These are phyloP conservation scores for Termitomyces sp. DNA, from an alignment of 768 basidiomycete species.

Conservation along the genomic window DNA sequence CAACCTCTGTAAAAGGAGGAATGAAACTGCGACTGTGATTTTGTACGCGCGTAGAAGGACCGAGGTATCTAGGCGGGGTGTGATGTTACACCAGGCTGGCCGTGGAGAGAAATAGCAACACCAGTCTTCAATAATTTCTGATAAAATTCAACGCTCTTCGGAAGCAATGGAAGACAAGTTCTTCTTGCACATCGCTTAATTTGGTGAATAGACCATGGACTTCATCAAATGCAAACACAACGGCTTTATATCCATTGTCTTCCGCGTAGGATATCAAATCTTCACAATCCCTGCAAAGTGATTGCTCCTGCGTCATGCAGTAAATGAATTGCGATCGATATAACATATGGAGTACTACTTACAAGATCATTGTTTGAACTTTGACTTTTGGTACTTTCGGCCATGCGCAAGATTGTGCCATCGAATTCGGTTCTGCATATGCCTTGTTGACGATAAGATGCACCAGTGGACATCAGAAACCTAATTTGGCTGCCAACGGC, in stretches of 20 bases:
- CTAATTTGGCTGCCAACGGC: too few species aligned
- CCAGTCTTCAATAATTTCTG: neutral
- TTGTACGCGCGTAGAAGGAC: neutral
- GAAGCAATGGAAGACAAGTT: neutral
- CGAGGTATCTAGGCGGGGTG: neutral
- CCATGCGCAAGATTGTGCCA: too few species aligned
- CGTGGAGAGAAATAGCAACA: neutral
- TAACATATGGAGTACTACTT: neutral
- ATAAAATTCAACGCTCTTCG: neutral
- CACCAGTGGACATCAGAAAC: too few species aligned
- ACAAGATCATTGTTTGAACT: neutral
- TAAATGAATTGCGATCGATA: neutral
- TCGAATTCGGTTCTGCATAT: too few species aligned
- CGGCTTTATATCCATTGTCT: neutral
- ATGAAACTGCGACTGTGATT: too few species aligned
- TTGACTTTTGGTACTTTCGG: too few species aligned
- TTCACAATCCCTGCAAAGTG: too few species aligned
- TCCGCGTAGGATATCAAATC: neutral
- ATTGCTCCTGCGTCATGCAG: too few species aligned
- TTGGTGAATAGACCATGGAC: neutral
- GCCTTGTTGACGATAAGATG: too few species aligned
- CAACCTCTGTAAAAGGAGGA: too few species aligned
- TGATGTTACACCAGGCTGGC: neutral
- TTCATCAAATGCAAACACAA: neutral
- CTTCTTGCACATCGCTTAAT: accelerated